Base-by-base conservation (phyloP, 306 rosid species). In the Cucurbita ficifolia region DNA sequence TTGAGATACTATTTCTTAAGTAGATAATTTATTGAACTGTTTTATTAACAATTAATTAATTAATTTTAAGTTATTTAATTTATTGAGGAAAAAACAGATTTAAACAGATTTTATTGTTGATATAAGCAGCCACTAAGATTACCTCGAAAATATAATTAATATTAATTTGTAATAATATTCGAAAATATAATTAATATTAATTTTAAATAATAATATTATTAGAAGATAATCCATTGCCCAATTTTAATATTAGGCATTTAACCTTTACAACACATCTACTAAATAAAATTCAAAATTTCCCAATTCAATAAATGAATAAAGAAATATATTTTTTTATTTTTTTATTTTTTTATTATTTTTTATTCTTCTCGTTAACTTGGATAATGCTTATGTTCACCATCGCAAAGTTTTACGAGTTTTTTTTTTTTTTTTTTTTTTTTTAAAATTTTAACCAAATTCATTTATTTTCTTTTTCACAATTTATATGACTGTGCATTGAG, bases 401-500 rank as follows among this genome's bases (percentile, higher is more conserved):
- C 73, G 48, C 73, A 46, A 46, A 48, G 73, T 69, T 69, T 14
- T 14, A 19, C 22, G 35, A 36, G 22, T 48, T 67, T 13, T 11
- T 22, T 57, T 57, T 4, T 43, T 42, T 17, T 67, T 14, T 49
- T 49, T 49, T 10, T n/a, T n/a, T n/a, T n/a, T n/a, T n/a, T n/a
- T n/a, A n/a, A n/a, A n/a, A 4, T 10, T 56, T 21, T 4, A 8
- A 11, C 16, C 5, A 56, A 56, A 29, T 58, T 24, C 6, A 2
- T 21, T 1, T 0, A 7, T 18, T 19, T n/a, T 18, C 1, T 65
- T 65, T 17, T 67, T 24, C 11, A 59, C 11, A 29, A 33, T 22
- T 68, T 49, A 80, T 17, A 12, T 80, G 14, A 81, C 84, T 12
- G 61, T 42, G 39, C 81, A 84, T 65, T 70, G 86, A 50, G 80